Conservation (phyloP, 2,329 filamentous ascomycete species). For the Tolypocladium tropicale region DNA sequence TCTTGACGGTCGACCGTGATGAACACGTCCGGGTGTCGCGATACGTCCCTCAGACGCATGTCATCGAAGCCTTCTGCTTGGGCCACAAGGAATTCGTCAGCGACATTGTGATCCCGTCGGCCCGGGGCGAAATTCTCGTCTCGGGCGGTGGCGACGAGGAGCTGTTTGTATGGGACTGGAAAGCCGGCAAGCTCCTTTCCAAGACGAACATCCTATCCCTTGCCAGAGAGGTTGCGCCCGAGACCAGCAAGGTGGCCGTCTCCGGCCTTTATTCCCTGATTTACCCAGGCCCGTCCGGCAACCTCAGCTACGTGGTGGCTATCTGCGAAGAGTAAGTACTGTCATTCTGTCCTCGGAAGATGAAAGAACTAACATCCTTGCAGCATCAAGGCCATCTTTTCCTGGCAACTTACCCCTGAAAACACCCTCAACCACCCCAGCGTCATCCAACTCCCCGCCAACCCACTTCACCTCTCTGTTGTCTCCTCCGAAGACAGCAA, state of each 20-base stretch:
- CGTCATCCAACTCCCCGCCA: slow-evolving; percentile 48
- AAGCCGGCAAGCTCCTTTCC: slow-evolving; percentile 38
- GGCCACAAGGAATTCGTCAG: slow-evolving; percentile 81
- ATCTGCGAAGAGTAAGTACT: slow-evolving; percentile 45
- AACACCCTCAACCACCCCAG: slow-evolving; percentile 37
- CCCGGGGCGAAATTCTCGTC: slow-evolving; percentile 52
- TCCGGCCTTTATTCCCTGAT: slow-evolving; percentile 27
- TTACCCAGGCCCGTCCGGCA: slow-evolving; percentile 16
- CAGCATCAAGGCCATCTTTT: slow-evolving; percentile 53
- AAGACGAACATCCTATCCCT: slow-evolving; percentile 40
- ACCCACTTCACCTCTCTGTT: slow-evolving; percentile 47
- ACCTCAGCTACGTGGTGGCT: slow-evolving; percentile 32
- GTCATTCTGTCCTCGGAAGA: neutral
- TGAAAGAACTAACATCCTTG: slow-evolving; percentile 8
- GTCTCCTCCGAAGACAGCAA: slow-evolving; percentile 9
- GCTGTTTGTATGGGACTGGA: slow-evolving; percentile 79
- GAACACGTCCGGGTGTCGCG: slow-evolving; percentile 81
- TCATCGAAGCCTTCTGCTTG: slow-evolving; percentile 84
- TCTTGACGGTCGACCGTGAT: slow-evolving; percentile 47
- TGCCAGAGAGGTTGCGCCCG: slow-evolving; percentile 25
- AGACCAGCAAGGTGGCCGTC: slow-evolving; percentile 36
- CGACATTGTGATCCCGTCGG: slow-evolving; percentile 55
- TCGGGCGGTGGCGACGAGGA: slow-evolving; percentile 81
- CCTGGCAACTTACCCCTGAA: slow-evolving; percentile 42
- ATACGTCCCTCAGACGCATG: slow-evolving; percentile 69